Evolutionary conservation across 164 flowering plant genomes (phyloP).

Genomic region (Stephania yunnanensis): DNA sequence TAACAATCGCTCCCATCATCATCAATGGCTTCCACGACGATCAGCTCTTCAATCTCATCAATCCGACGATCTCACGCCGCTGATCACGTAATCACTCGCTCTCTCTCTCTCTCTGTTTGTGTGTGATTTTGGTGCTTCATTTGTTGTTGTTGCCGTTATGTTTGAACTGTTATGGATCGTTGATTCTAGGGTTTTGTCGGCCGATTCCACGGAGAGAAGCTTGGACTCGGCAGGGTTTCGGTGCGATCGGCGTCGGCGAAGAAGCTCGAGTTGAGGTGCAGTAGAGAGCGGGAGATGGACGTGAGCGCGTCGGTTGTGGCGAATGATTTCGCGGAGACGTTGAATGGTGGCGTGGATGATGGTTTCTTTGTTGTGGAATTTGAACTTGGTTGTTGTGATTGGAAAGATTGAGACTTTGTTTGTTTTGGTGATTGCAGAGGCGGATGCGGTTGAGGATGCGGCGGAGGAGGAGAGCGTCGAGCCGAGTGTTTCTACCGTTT

Average conservation of each 20-base stretch:
- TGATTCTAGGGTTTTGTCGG: constrained; percentile 11
- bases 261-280: constrained; percentile 36
- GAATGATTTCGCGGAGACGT: constrained; percentile 29
- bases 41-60: constrained; percentile 3
- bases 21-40: constrained; percentile 12
- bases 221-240: constrained; percentile 8
- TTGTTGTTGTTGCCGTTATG: too few relatives aligned
- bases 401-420: not conserved
- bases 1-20: not conserved
- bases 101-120: not conserved
- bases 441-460: not conserved
- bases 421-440: constrained; percentile 21
- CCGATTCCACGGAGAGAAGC: not conserved
- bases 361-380: not conserved
- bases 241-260: constrained; percentile 6
- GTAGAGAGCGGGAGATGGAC: constrained; percentile 39
- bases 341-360: constrained; percentile 28
- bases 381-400: not conserved
- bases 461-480: constrained; percentile 32
- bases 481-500: constrained; percentile 74
- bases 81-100: not conserved
- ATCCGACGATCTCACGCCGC: not conserved
- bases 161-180: not conserved
- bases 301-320: constrained; percentile 33
- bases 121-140: too few relatives aligned